Base-by-base conservation (phyloP, 805 yeast species). In the Kodamaea leandrae region DNA sequence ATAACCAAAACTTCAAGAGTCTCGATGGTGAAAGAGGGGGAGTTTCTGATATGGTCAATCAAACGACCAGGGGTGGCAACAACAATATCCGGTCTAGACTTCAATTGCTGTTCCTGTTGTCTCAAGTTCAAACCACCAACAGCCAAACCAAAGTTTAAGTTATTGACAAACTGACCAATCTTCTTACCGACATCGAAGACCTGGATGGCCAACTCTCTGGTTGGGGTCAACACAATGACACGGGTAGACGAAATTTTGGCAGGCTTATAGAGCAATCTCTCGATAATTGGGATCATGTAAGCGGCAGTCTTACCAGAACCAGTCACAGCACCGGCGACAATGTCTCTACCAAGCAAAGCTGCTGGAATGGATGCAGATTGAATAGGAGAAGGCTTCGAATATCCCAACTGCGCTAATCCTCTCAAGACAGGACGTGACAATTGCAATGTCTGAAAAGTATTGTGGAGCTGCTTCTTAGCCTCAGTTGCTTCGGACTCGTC, bases 251-350 rank as follows among this genome's bases (percentile, higher is more conserved):
- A 83, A 4, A 86, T 67, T 55, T 86, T 86, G 40, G 86, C 74
- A 9, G 98, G 96, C 53, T 93, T 86, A 66, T 83, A 91, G 21
- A 93, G 66, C 25, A 93, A 71, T 66, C 99, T 81, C 66, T 93
- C 99, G 46, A 93, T 79, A 33, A 90, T 87, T 10, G 99, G 99
- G 41, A 93, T 85, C 83, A 93, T 82, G 60, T 88, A 93, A 1
- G 99, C 99, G 2, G 97, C 99, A 17, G 99, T 93, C 63, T 93
- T 93, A 77, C 99, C 99, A 15, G 98, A 91, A 70, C 99, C 99
- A 4, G 99, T 93, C 17, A 87, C 96, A 25, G 99, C 99, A 72
- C 98, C 98, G 13, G 98, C 99, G 54, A 93, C 96, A 38, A 93
- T 80, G 64, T 93, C 99, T 58, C 87, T 91, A 54, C 99, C 99